Evolutionary conservation across 345 rosid species (phyloP).

Genomic region (Brassica incana): DNA sequence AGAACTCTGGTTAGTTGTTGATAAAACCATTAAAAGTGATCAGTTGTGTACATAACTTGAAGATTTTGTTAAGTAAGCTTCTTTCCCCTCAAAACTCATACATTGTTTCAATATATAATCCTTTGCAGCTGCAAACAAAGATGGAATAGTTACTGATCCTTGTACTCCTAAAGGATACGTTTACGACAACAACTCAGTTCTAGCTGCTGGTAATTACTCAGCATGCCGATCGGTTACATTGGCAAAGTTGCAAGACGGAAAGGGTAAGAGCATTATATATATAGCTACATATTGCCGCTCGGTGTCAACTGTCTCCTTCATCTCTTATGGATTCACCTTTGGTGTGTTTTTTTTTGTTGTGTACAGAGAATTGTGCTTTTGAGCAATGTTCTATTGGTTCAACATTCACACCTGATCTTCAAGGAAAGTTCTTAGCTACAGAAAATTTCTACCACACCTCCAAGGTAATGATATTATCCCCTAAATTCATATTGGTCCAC

Average conservation of each 20-base stretch:
- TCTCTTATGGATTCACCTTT: not conserved
- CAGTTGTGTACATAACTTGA: not conserved
- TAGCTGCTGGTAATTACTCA: slow-evolving; percentile 74
- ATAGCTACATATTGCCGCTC: not conserved
- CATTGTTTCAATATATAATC: slow-evolving; percentile 47
- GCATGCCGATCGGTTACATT: slow-evolving; percentile 78
- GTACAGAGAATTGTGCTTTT: slow-evolving; percentile 64
- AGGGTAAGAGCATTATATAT: slow-evolving; percentile 47
- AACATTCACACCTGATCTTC: slow-evolving; percentile 71
- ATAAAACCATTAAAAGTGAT: not conserved
- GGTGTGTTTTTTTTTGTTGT: not conserved
- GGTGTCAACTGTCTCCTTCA: not conserved
- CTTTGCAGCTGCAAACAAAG: slow-evolving; percentile 47
- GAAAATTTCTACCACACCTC: slow-evolving; percentile 88
- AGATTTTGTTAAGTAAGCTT: not conserved
- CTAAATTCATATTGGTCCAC: not conserved
- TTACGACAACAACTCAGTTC: slow-evolving; percentile 36
- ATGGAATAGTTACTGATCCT: slow-evolving; percentile 54
- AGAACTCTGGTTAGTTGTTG: slow-evolving; percentile 46
- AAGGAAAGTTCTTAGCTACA: slow-evolving; percentile 77
- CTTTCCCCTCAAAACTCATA: not conserved
- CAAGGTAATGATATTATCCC: slow-evolving; percentile 50
- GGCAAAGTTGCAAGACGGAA: slow-evolving; percentile 62
- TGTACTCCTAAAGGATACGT: slow-evolving; percentile 85
- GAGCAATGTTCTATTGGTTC: slow-evolving; percentile 71